Base-by-base conservation (phyloP, 2,329 filamentous ascomycete genomes). In the Pseudocercospora musae region DNA sequence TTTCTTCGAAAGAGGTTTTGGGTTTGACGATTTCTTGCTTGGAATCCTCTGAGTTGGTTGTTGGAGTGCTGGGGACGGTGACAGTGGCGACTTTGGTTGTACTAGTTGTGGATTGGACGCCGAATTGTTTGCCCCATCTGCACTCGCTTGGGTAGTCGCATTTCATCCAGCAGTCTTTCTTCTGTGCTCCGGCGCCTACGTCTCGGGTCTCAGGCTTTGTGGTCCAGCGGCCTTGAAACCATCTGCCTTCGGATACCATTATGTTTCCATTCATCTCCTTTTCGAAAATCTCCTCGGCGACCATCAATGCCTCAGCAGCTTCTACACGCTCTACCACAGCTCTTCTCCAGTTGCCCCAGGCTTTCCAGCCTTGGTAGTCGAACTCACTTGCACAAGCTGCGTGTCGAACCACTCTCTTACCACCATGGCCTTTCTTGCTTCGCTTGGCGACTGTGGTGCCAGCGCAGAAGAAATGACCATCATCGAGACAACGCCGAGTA, bases 401-500 rank as follows among this genome's bases (percentile, higher is more conserved):
- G 49, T 78, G 75, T 48, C 73, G 71, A 49, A 73, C 68, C 11
- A 71, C 63, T 23, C 20, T 40, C 15, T 37, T 54, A 1, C 52
- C 18, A 40, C 69, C 72, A 11, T 69, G 68, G 62, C 44, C 71
- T 25, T 52, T 67, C 31, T 76, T 73, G 65, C 73, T 75, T 6
- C 62, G 63, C 31, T 76, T 77, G 18, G 77, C 67, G 0, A 74
- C 72, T 0, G 77, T 79, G 0, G 70, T 77, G 63, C 82, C 82
- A 3, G 80, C 73, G 74, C 83, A 85, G 75, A 84, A 84, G 62
- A 74, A 73, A 69, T 85, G 83, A 1, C 83, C 82, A 65, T 85
- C 82, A 50, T 81, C 76, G 7, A 85, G 78, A 62, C 82, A 85
- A 57, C 83, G 79, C 0, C 80, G 78, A 0, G 83, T 85, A 1